phyloP scores from a whole-genome alignment of 139 green algal genomes.

The Tetraselmis striata region DNA sequence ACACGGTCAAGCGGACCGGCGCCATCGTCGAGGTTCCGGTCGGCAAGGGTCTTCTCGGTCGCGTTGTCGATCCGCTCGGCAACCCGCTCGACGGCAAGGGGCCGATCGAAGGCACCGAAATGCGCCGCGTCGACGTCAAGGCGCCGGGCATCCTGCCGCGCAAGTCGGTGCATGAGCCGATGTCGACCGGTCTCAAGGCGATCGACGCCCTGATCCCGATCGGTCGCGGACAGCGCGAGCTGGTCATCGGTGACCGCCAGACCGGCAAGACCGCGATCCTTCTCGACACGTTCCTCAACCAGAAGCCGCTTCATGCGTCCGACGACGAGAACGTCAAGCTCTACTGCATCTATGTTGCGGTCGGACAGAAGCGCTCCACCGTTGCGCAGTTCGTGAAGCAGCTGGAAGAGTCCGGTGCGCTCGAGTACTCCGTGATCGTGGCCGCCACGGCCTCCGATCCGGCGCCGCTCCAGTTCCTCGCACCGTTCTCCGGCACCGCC shows the following conservation, averaged over 20 bases:
- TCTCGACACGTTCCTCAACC: conserved; percentile 79
- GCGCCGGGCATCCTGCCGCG: conserved; percentile 70
- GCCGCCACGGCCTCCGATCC: conserved; percentile 82
- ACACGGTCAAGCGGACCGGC: conserved; percentile 84
- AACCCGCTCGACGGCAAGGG: conserved; percentile 84
- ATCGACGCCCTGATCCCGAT: conserved; percentile 81
- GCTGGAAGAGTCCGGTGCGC: conserved; percentile 47
- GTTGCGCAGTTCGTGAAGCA: conserved; percentile 77
- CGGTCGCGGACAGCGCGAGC: conserved; percentile 79
- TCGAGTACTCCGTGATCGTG: conserved; percentile 77
- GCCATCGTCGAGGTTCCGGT: conserved; percentile 87
- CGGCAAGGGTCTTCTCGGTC: conserved; percentile 70
- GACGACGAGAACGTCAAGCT: conserved; percentile 47
- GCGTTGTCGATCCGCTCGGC: conserved; percentile 79
- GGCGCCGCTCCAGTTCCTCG: conserved; percentile 84
- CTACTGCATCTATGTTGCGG: conserved; percentile 85
- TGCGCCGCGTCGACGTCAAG: conserved; percentile 69
- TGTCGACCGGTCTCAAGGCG: conserved; percentile 72
- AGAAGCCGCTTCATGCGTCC: conserved; percentile 39
- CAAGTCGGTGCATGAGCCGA: conserved; percentile 62
- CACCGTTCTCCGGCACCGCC: conserved; percentile 82
- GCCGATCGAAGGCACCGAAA: conserved; percentile 51
- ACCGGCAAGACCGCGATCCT: conserved; percentile 90
- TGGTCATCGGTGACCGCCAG: conserved; percentile 88
- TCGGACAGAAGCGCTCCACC: conserved; percentile 82